Evolutionary conservation across 75 land plant genomes (phyloP), one percentile per base, ranked within the genome.

Genomic region (Cryptomeria japonica): DNA sequence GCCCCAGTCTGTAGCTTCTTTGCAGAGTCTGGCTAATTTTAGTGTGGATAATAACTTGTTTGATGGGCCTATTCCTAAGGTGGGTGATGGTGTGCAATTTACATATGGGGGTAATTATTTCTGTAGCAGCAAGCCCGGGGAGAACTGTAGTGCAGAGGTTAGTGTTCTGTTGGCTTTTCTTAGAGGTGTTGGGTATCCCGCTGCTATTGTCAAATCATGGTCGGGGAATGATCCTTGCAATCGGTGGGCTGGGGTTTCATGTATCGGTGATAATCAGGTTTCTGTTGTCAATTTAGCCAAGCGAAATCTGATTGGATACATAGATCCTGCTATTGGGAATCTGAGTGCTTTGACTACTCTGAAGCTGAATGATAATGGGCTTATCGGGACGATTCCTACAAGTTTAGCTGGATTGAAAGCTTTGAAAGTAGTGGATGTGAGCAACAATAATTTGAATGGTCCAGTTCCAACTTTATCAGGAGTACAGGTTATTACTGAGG

Each of bases 181-280:
- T 3, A 91, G 72, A 4, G 95, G 87, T 14, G 86, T 95, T 19
- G 94, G 94, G 7, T 96, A 95, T 86, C 97, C 96, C 0, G 14
- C 79, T 11, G 12, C 22, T 22, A 76, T 93, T 28, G 94, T 96
- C 0, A 87, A 87, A 14, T 85, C 95, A 1, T 97, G 99, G 99
- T 28, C 68, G 6, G 99, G 99, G n/a, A 91, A 96, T 72, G 88
- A 96, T 88, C 97, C 98, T 15, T 97, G 99, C 87, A 37, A 34
- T 16, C 58, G 83, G 5, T 97, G 98, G 98, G 55, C 44, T 0
- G 94, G 93, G 31, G 87, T 97, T 38, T 37, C 88, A 9, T 97
- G 99, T 55, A 22, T 91, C 8, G 11, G 12, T 0, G 37, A 79
- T 34, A 70, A 80, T 34, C 90, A 88, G 19, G 90, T 96, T 55